Percentiles rank a stretch among this genome's conserved stretches.
These are phyloP conservation scores for Erysimum cheiranthoides DNA, from an alignment of 345 rosid genomes.

Conservation along the genomic window DNA sequence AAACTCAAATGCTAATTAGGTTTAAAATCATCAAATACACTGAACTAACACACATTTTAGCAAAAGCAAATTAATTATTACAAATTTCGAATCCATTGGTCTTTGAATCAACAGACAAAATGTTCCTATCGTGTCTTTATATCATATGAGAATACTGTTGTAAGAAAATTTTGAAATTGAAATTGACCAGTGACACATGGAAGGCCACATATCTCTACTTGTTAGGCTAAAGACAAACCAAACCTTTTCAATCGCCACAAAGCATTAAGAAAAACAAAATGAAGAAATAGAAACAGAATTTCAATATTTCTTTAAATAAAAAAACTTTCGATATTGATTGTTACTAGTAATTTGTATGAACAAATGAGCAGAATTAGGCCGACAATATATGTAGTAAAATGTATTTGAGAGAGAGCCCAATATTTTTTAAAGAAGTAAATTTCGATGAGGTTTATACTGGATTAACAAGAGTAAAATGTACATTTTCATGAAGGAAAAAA, in stretches of 20 bases:
- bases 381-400: too few relatives aligned
- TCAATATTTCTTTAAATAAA: too few relatives aligned
- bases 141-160: slow-evolving; percentile 2
- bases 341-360: too few relatives aligned
- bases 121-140: slow-evolving; percentile 16
- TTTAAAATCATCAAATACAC: slow-evolving; percentile 8
- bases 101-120: slow-evolving; percentile 23
- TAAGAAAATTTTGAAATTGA: slow-evolving; percentile 7
- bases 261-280: not conserved
- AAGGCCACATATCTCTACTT: slow-evolving; percentile 41
- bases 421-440: too few relatives aligned
- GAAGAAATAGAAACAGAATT: not conserved
- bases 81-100: not conserved
- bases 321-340: too few relatives aligned
- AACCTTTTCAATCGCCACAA: slow-evolving; percentile 36
- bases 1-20: not conserved
- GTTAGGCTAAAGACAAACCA: slow-evolving; percentile 45
- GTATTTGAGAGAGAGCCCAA: too few relatives aligned
- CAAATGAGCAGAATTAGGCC: too few relatives aligned
- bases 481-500: too few relatives aligned
- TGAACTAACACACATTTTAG: slow-evolving; percentile 9
- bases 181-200: slow-evolving; percentile 26
- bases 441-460: too few relatives aligned
- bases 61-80: slow-evolving; percentile 21
- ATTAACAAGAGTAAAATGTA: too few relatives aligned